Conservation (phyloP, 1,284 basidiomycete genomes). For the Sutorius eximius region DNA sequence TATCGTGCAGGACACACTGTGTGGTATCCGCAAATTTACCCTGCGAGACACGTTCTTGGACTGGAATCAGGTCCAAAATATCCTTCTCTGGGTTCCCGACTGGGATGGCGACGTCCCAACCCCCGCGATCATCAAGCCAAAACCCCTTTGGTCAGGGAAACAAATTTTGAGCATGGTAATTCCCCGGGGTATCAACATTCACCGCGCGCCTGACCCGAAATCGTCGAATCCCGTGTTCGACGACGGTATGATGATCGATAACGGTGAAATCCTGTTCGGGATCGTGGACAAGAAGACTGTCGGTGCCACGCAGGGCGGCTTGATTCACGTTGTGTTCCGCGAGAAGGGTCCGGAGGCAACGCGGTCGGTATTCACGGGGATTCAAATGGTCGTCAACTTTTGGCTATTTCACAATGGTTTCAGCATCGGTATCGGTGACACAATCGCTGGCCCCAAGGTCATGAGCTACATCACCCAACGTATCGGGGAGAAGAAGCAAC, state of each 20-base stretch:
- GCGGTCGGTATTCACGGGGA: slow-evolving; percentile 89
- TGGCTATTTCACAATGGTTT: slow-evolving; percentile 99
- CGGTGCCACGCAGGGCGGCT: slow-evolving; percentile 90
- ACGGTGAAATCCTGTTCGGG: slow-evolving; percentile 95
- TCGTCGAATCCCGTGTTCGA: slow-evolving; percentile 85
- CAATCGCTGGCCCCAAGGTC: slow-evolving; percentile 89
- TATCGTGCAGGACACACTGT: slow-evolving; percentile 98
- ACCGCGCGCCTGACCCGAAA: slow-evolving; percentile 75
- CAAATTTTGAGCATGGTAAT: slow-evolving; percentile 94
- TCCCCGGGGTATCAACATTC: slow-evolving; percentile 95
- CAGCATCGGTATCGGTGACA: slow-evolving; percentile 98
- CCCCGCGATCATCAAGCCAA: slow-evolving; percentile 95
- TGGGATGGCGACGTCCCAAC: slow-evolving; percentile 96
- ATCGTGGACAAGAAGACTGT: slow-evolving; percentile 99
- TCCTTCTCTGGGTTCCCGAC: slow-evolving; percentile 94
- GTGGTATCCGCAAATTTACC: slow-evolving; percentile 97
- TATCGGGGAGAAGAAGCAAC: slow-evolving; percentile 80
- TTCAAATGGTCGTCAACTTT: slow-evolving; percentile 96
- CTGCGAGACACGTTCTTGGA: slow-evolving; percentile 93
- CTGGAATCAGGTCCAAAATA: slow-evolving; percentile 94
- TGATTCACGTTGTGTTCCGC: slow-evolving; percentile 96
- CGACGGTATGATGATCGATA: slow-evolving; percentile 95
- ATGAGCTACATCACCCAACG: slow-evolving; percentile 86
- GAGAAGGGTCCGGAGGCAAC: slow-evolving; percentile 96
- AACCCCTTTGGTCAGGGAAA: slow-evolving; percentile 97